phyloP scores from a whole-genome alignment of 2,329 filamentous ascomycete species.

The Sporothrix mexicana region DNA sequence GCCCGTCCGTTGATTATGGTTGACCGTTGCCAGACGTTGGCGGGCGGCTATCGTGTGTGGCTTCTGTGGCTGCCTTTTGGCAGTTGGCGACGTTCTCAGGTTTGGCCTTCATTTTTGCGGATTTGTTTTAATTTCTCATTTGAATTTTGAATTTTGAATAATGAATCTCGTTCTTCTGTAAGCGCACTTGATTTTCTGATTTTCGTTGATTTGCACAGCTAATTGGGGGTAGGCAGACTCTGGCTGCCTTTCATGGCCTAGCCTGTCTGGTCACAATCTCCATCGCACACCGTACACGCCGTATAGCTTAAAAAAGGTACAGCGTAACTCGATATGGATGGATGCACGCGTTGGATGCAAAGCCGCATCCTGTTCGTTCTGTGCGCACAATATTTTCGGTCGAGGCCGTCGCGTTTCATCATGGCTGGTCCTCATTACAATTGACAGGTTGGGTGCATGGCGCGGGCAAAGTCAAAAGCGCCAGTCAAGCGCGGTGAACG shows the following conservation, averaged over 20 bases:
- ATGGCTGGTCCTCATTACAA: conserved; percentile 21
- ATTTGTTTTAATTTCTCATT: not conserved
- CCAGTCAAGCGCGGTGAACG: not conserved
- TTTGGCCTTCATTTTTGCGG: too few species aligned
- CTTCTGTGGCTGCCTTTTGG: not conserved
- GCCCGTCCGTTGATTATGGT: not conserved
- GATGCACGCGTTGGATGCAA: not conserved
- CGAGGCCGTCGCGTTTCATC: conserved; percentile 24
- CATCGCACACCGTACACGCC: conserved; percentile 8
- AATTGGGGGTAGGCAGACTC: too few species aligned
- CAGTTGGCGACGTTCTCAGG: too few species aligned
- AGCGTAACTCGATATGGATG: not conserved
- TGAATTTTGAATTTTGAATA: too few species aligned
- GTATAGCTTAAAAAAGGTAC: conserved; percentile 12
- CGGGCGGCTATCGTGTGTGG: not conserved
- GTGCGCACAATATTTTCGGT: not conserved
- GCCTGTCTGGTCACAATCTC: not conserved
- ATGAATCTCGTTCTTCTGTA: too few species aligned
- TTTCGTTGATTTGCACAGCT: not conserved
- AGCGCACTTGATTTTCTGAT: too few species aligned
- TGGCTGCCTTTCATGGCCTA: not conserved
- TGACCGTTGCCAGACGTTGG: not conserved
- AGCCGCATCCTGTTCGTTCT: not conserved
- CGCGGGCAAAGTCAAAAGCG: not conserved
- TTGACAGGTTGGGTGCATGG: conserved; percentile 6